These are phyloP conservation scores for Geoglossum glabrum DNA, from an alignment of 495 filamentous ascomycete genomes.

Conservation along the genomic window DNA sequence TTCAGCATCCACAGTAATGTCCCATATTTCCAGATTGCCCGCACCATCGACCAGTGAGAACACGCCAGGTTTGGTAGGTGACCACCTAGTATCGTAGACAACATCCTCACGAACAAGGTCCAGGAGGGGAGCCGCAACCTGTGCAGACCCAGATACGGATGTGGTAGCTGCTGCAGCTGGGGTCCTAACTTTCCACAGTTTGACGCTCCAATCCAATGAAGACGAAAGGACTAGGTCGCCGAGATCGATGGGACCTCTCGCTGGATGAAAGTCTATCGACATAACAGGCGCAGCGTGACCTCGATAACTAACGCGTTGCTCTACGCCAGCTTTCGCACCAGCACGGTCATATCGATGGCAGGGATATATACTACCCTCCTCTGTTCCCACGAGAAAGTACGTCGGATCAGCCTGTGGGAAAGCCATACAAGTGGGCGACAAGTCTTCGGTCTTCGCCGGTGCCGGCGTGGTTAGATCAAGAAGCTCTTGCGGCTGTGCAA, in stretches of 20 bases:
- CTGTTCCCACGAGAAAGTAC: constrained; percentile 89
- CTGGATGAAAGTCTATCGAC: constrained; percentile 87
- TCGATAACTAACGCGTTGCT: constrained; percentile 61
- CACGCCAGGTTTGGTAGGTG: constrained; percentile 72
- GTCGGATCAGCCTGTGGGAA: constrained; percentile 93
- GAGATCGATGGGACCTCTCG: constrained; percentile 78
- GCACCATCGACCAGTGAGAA: constrained; percentile 87
- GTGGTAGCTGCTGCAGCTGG: constrained; percentile 30
- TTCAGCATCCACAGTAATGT: constrained; percentile 78
- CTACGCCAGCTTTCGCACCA: constrained; percentile 87
- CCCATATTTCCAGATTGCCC: constrained; percentile 89
- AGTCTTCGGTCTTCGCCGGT: constrained; percentile 78
- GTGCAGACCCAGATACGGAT: constrained; percentile 15
- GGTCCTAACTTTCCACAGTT: constrained; percentile 82
- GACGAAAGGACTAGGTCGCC: constrained; percentile 78
- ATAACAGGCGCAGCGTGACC: constrained; percentile 89
- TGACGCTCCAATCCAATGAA: constrained; percentile 87
- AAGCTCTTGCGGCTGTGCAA: constrained; percentile 82
- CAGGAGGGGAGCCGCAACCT: constrained; percentile 47
- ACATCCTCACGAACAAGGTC: constrained; percentile 86
- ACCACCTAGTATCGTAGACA: constrained; percentile 91
- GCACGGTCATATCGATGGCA: constrained; percentile 95
- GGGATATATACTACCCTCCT: constrained; percentile 87
- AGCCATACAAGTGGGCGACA: constrained; percentile 88
- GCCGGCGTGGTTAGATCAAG: constrained; percentile 71